Evolutionary conservation across 2,329 filamentous ascomycete genomes (phyloP).

Genomic region (Diplodia sapinea): DNA sequence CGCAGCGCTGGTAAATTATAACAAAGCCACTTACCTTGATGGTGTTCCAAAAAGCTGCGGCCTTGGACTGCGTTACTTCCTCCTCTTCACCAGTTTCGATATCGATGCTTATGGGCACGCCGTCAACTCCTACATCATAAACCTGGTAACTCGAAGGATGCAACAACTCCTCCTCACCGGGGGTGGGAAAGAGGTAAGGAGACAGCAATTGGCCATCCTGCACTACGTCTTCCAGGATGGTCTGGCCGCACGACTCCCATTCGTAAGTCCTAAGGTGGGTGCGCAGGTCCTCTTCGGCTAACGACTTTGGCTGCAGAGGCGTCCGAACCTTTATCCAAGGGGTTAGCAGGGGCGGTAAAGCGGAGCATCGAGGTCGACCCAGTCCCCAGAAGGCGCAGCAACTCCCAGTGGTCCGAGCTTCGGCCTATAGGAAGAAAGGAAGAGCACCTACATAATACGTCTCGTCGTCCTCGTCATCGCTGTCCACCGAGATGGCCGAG

Average conservation of each 20-base stretch:
- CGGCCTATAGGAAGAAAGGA: constrained; percentile 9
- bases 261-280: constrained; percentile 52
- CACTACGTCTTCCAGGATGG: constrained; percentile 52
- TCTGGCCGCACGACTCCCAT: constrained; percentile 51
- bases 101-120: constrained; percentile 49
- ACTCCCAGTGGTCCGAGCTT: constrained; percentile 23
- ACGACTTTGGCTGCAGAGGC: constrained; percentile 48
- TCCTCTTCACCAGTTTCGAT: constrained; percentile 41
- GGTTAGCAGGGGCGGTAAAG: constrained; percentile 26
- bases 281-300: constrained; percentile 53
- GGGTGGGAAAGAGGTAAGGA: constrained; percentile 52
- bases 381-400: constrained; percentile 20
- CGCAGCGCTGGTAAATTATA: not conserved
- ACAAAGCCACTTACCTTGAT: constrained; percentile 35
- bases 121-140: constrained; percentile 61
- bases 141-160: constrained; percentile 61
- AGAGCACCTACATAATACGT: constrained; percentile 38
- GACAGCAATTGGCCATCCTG: constrained; percentile 54
- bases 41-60: constrained; percentile 44
- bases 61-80: constrained; percentile 38
- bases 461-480: constrained; percentile 46
- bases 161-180: constrained; percentile 50
- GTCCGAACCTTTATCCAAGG: constrained; percentile 41
- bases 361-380: constrained; percentile 1
- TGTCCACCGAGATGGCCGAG: constrained; percentile 45